phyloP scores from a whole-genome alignment of 176 grass and related monocot genomes.

The Echinochloa phyllopogon region DNA sequence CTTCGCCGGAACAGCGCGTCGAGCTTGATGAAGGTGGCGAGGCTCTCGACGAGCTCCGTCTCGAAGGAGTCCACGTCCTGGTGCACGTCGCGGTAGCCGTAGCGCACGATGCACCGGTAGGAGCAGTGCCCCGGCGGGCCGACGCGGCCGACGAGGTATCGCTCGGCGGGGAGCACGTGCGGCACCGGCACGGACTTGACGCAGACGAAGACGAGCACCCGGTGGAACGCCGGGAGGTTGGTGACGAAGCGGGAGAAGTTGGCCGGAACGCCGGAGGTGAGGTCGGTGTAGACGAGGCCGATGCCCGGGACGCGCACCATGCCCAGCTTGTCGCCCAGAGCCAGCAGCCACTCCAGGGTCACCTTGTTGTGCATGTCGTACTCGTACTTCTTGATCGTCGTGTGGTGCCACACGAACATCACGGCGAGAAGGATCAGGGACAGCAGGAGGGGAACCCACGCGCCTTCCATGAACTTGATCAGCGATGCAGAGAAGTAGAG shows the following conservation, averaged over 20 bases:
- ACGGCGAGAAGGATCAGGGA: conserved; percentile 73
- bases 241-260: conserved; percentile 98
- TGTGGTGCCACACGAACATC: conserved; percentile 96
- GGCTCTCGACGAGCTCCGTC: conserved; percentile 81
- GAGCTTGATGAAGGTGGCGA: conserved; percentile 72
- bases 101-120: conserved; percentile 96
- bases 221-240: conserved; percentile 96
- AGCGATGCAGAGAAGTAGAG: conserved; percentile 96
- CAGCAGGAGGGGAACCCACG: conserved; percentile 84
- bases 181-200: conserved; percentile 90
- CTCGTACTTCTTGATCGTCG: conserved; percentile 95
- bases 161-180: conserved; percentile 80
- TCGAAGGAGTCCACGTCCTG: conserved; percentile 95
- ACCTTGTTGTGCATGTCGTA: conserved; percentile 96
- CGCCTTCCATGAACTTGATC: conserved; percentile 90
- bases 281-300: conserved; percentile 92
- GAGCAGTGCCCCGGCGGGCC: conserved; percentile 77
- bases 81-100: conserved; percentile 97
- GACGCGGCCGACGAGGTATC: conserved; percentile 94
- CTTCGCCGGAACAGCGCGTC: conserved; percentile 50
- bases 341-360: conserved; percentile 88
- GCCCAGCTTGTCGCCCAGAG: conserved; percentile 78
- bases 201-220: conserved; percentile 89
- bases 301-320: conserved; percentile 96
- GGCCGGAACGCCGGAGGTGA: conserved; percentile 85